Conservation (phyloP, 306 rosid species). For the Vigna radiata region DNA sequence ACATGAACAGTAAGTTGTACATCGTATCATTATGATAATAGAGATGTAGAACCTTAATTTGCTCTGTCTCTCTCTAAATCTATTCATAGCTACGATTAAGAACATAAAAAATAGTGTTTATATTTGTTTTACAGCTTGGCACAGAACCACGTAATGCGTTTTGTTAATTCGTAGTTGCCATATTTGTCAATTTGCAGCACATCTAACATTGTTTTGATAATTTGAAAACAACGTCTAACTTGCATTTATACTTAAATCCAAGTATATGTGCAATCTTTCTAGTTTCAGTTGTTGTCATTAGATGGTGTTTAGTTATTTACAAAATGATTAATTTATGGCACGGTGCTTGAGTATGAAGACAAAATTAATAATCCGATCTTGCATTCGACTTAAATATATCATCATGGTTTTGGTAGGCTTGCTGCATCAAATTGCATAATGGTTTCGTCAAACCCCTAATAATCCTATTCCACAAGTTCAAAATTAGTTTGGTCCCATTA, state of each 20-base stretch:
- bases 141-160: no score
- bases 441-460: background rate
- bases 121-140: background rate
- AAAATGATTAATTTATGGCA: background rate
- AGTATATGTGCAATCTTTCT: background rate
- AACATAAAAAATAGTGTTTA: background rate
- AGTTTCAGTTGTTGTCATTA: background rate
- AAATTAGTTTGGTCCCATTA: no score
- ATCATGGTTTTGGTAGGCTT: background rate
- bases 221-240: background rate
- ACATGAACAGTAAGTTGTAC: constrained; percentile 52
- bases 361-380: background rate
- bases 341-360: no score
- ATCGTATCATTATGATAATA: constrained; percentile 39
- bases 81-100: background rate
- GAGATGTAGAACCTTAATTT: constrained; percentile 39
- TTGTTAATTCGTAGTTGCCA: background rate
- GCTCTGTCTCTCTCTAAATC: background rate
- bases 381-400: background rate
- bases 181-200: background rate
- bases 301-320: background rate
- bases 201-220: background rate
- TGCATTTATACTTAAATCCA: background rate
- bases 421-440: no score
- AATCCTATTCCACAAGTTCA: background rate